Conservation (phyloP, 208 protist species). For the Trypanosoma platydactyli region DNA sequence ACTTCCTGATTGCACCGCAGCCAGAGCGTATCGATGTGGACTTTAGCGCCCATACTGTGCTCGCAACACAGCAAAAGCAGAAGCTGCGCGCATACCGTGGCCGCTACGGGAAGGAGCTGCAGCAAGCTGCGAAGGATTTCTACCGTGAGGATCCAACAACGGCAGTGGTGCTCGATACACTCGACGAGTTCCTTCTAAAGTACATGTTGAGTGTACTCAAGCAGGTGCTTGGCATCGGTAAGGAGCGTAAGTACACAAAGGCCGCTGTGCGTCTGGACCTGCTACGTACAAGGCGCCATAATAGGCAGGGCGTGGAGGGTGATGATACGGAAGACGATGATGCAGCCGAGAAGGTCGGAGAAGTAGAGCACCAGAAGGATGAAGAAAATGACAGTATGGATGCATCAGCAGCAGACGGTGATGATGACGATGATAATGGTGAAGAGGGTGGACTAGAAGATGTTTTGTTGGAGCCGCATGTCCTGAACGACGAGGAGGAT, state of each 20-base stretch:
- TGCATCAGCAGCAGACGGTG: neutral
- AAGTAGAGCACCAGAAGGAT: conserved; percentile 18
- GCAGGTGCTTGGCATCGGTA: conserved; percentile 85
- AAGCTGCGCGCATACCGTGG: conserved; percentile 86
- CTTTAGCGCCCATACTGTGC: conserved; percentile 82
- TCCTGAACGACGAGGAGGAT: conserved; percentile 42
- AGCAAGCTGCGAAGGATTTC: conserved; percentile 83
- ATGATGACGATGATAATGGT: conserved; percentile 23
- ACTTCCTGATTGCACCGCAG: conserved; percentile 66
- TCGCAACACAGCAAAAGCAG: conserved; percentile 89
- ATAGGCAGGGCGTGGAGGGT: conserved; percentile 8
- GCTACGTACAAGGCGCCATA: conserved; percentile 44
- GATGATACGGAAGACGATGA: conserved; percentile 19
- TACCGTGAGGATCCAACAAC: conserved; percentile 84
- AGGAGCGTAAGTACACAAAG: conserved; percentile 65
- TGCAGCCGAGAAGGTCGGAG: neutral
- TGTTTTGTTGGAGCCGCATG: conserved; percentile 26
- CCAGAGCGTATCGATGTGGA: conserved; percentile 88
- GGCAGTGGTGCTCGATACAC: conserved; percentile 82
- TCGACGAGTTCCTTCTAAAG: conserved; percentile 90
- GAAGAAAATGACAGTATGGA: neutral
- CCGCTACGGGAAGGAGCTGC: conserved; percentile 74
- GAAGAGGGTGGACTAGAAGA: conserved; percentile 21
- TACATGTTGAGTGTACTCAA: conserved; percentile 85
- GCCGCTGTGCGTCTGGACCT: conserved; percentile 74